These are phyloP conservation scores for Pseudocercospora musae DNA, from an alignment of 2,329 filamentous ascomycete species.

Conservation along the genomic window DNA sequence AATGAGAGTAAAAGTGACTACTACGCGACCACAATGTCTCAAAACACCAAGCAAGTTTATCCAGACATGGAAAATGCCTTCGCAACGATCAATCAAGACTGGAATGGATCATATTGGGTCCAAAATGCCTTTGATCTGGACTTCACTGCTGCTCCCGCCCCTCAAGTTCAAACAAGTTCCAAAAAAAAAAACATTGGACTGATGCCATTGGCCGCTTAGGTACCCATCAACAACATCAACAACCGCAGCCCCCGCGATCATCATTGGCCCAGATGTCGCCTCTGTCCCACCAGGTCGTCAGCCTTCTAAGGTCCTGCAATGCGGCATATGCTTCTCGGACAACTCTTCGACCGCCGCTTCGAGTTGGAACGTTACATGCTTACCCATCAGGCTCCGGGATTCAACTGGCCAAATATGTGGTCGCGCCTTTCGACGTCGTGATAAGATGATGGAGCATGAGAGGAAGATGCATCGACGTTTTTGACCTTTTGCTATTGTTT, in stretches of 20 bases:
- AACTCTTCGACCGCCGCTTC: background rate
- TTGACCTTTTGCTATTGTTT: too few species aligned
- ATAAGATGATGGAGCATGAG: background rate
- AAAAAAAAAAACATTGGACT: background rate
- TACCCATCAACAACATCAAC: too few species aligned
- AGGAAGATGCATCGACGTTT: background rate
- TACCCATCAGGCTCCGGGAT: background rate
- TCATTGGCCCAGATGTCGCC: background rate
- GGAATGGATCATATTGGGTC: slow-evolving; percentile 8
- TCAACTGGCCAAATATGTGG: background rate
- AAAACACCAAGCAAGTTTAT: background rate
- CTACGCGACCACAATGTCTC: too few species aligned
- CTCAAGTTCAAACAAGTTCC: too few species aligned
- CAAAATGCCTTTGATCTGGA: background rate
- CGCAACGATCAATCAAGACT: background rate
- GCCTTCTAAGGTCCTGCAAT: background rate
- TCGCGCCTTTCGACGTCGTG: background rate
- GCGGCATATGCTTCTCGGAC: background rate
- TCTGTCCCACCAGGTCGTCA: background rate
- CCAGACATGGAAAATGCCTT: slow-evolving; percentile 3
- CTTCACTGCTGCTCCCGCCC: too few species aligned
- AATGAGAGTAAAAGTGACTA: too few species aligned
- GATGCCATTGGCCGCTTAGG: background rate
- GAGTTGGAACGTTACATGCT: background rate
- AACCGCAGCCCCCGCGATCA: too few species aligned